Evolutionary conservation across 805 yeast genomes (phyloP).

Genomic region (Saccharomycopsis selenospora): DNA sequence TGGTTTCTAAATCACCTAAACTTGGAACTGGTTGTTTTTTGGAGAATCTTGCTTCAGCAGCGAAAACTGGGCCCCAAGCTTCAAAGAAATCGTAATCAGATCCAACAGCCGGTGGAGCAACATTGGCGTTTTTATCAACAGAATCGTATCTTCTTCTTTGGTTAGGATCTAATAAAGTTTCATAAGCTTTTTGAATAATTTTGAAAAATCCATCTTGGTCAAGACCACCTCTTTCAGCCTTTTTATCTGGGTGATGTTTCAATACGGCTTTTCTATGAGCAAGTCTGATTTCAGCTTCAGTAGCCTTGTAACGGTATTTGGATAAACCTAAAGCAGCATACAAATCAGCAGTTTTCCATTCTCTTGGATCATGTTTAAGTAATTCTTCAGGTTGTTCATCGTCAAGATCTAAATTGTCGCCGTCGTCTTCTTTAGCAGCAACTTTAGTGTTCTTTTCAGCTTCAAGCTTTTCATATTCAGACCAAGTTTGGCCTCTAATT

Average conservation of each 20-base stretch:
- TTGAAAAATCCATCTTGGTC: constrained; percentile 96
- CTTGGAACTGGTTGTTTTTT: constrained; percentile 82
- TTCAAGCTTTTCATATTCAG: constrained; percentile 90
- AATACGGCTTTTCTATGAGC: constrained; percentile 96
- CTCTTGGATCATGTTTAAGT: constrained; percentile 89
- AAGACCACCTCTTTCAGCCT: constrained; percentile 73
- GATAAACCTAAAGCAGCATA: constrained; percentile 94
- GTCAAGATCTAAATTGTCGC: constrained; percentile 56
- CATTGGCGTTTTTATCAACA: constrained; percentile 84
- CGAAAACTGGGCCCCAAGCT: constrained; percentile 91
- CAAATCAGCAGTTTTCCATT: constrained; percentile 95
- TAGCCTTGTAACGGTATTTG: constrained; percentile 84
- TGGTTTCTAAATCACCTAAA: constrained; percentile 60
- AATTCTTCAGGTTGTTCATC: constrained; percentile 64
- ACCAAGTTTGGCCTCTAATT: constrained; percentile 96
- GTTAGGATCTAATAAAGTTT: constrained; percentile 73
- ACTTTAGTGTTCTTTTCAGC: constrained; percentile 78
- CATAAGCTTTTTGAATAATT: constrained; percentile 95
- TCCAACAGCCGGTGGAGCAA: constrained; percentile 64
- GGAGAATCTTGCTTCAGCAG: constrained; percentile 84
- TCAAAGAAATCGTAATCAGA: constrained; percentile 74
- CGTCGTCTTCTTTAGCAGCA: constrained; percentile 49
- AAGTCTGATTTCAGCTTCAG: constrained; percentile 86
- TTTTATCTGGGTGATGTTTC: constrained; percentile 97
- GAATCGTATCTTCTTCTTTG: constrained; percentile 94